Evolutionary conservation across 192 early-diverging fungal species (phyloP).

Genomic region (Borealophlyctis nickersoniae): DNA sequence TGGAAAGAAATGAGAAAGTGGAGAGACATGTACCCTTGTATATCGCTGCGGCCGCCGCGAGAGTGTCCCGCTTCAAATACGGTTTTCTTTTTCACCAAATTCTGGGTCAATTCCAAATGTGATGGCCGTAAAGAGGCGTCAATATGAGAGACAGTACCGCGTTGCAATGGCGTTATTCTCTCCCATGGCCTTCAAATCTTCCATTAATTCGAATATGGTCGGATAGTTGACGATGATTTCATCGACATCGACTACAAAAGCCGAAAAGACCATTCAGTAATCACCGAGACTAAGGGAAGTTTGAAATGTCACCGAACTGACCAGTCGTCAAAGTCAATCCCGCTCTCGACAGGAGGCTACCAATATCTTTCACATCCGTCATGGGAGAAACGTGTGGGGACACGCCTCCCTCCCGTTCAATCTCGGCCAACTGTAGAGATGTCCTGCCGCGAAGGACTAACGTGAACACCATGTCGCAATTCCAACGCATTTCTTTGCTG

Average conservation of each 20-base stretch:
- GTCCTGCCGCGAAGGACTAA: constrained; percentile 50
- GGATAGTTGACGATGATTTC: constrained; percentile 90
- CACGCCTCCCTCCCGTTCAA: constrained; percentile 87
- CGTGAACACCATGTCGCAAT: constrained; percentile 6
- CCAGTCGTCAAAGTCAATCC: constrained; percentile 83
- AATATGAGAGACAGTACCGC: constrained; percentile 43
- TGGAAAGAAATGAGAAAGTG: constrained; percentile 8
- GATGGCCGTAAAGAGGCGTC: neutral
- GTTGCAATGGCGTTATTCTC: constrained; percentile 85
- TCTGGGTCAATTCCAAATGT: constrained; percentile 1
- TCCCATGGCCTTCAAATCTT: constrained; percentile 89
- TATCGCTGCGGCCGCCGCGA: constrained; percentile 78
- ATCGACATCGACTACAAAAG: constrained; percentile 74
- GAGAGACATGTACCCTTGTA: constrained; percentile 90
- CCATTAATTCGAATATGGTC: constrained; percentile 84
- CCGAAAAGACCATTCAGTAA: neutral
- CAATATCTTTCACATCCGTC: constrained; percentile 78
- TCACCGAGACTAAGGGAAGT: neutral
- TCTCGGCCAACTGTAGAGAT: constrained; percentile 84
- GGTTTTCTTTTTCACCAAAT: constrained; percentile 21
- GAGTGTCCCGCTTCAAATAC: constrained; percentile 66
- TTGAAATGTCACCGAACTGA: constrained; percentile 7
- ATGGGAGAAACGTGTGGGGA: constrained; percentile 87
- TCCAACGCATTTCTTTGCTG: too few species aligned
- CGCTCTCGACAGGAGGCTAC: constrained; percentile 73